These are phyloP conservation scores for Posidonia australis DNA, from an alignment of 106 monocot species.

Conservation along the genomic window DNA sequence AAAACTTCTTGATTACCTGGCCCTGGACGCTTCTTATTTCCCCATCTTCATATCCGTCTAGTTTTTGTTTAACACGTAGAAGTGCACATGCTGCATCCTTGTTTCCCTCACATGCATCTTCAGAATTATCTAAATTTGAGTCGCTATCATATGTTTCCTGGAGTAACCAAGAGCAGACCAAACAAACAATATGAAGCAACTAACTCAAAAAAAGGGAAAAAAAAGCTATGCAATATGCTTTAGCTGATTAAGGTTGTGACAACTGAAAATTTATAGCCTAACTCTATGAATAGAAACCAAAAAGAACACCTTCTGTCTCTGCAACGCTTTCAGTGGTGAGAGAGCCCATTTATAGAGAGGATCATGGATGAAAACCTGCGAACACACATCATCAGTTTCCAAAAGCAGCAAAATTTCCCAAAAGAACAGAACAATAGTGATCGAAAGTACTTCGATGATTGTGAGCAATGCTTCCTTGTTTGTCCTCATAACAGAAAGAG, in stretches of 20 bases:
- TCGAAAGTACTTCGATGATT: constrained; percentile 65
- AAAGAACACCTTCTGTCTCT: constrained; percentile 68
- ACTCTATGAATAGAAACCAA: neutral
- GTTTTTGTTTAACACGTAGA: constrained; percentile 80
- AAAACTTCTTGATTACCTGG: constrained; percentile 54
- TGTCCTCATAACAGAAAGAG: constrained; percentile 88
- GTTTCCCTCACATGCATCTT: constrained; percentile 87
- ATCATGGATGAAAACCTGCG: constrained; percentile 96
- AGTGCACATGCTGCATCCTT: constrained; percentile 96
- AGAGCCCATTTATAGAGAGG: constrained; percentile 99
- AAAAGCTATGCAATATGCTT: neutral
- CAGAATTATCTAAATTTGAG: constrained; percentile 57
- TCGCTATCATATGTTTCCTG: constrained; percentile 65
- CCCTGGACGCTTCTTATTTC: constrained; percentile 90
- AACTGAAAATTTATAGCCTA: neutral
- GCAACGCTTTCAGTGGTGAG: constrained; percentile 95
- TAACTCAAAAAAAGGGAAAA: neutral
- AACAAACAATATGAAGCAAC: constrained; percentile 4
- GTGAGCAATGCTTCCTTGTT: constrained; percentile 93
- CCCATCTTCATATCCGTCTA: constrained; percentile 95
- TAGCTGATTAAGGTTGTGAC: neutral
- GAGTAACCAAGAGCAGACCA: neutral
- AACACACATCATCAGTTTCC: constrained; percentile 4
- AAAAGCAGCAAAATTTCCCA: neutral
- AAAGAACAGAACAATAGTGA: neutral